Percentiles rank a stretch among this genome's conserved stretches.
Conservation (phyloP, 2,329 filamentous ascomycete species). For the Pseudophaeomoniella oleicola region DNA sequence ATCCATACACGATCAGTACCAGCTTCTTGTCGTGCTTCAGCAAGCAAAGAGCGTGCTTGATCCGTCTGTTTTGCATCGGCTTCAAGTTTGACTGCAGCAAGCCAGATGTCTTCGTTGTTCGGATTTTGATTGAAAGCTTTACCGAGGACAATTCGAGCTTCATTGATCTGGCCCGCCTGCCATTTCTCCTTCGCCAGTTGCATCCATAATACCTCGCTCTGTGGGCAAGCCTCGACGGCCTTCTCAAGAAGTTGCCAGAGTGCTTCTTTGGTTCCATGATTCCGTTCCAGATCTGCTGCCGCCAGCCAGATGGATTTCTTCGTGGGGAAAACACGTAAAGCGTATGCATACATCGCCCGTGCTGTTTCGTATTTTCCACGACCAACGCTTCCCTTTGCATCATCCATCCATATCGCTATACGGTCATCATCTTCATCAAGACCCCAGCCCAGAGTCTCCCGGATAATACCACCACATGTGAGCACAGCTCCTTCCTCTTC, state of each 20-base stretch:
- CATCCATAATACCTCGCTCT: conserved; percentile 87
- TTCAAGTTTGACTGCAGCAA: conserved; percentile 90
- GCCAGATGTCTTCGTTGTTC: conserved; percentile 96
- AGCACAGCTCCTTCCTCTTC: conserved; percentile 79
- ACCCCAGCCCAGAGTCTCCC: conserved; percentile 82
- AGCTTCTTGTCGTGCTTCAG: conserved; percentile 71
- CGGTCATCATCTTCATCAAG: conserved; percentile 93
- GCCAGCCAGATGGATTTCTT: conserved; percentile 82
- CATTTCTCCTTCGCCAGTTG: conserved; percentile 91
- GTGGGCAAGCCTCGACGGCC: conserved; percentile 83
- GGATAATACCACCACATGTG: conserved; percentile 80
- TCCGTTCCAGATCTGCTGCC: conserved; percentile 79
- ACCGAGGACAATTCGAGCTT: conserved; percentile 70
- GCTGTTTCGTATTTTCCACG: conserved; percentile 80
- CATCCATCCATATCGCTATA: conserved; percentile 91
- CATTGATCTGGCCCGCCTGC: conserved; percentile 75
- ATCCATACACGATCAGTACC: conserved; percentile 96
- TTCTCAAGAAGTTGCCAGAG: conserved; percentile 80
- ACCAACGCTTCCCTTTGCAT: conserved; percentile 68
- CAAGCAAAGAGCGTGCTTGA: conserved; percentile 67
- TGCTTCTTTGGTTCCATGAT: conserved; percentile 70
- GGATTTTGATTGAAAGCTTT: conserved; percentile 89
- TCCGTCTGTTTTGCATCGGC: conserved; percentile 74
- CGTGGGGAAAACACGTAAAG: conserved; percentile 75
- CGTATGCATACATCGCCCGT: conserved; percentile 83